Percentiles rank a stretch among this genome's conserved stretches.
These are phyloP conservation scores for Neurospora discreta DNA, from an alignment of 495 filamentous ascomycete species.

Conservation along the genomic window DNA sequence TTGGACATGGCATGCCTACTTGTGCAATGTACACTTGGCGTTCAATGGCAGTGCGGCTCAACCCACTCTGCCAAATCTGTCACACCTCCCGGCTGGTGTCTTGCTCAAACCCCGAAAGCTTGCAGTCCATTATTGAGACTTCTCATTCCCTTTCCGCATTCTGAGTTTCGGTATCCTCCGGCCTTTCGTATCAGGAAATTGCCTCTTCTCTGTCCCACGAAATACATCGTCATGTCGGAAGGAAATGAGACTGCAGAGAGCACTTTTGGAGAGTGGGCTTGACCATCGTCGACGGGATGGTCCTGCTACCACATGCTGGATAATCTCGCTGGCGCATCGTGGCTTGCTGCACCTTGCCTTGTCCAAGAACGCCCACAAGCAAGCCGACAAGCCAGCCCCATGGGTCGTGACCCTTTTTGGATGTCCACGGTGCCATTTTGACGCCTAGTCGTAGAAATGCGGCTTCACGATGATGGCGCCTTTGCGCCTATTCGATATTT, in stretches of 20 bases:
- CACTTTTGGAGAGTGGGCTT: not conserved
- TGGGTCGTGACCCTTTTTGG: not conserved
- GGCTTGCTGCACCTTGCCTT: slow-evolving; percentile 1
- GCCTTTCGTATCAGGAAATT: slow-evolving; percentile 17
- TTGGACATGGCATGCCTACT: not conserved
- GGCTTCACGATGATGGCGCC: not conserved
- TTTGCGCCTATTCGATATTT: not conserved
- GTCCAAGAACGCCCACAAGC: not conserved
- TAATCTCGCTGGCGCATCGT: slow-evolving; percentile 1
- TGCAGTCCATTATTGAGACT: slow-evolving; percentile 24
- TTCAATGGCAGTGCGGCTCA: not conserved
- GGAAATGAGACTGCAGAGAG: not conserved
- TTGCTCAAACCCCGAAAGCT: slow-evolving; percentile 15
- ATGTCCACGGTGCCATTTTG: not conserved
- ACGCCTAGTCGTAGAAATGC: not conserved
- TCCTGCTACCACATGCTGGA: slow-evolving; percentile 1
- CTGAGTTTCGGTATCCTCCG: slow-evolving; percentile 19
- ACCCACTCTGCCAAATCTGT: not conserved
- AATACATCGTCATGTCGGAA: not conserved
- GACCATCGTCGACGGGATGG: slow-evolving; percentile 2
- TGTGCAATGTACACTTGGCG: not conserved
- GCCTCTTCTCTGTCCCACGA: not conserved
- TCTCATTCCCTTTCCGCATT: slow-evolving; percentile 9
- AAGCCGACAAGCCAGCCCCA: not conserved
- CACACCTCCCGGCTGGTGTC: not conserved